A percentile compares a stretch with the other conserved stretches of the same genome.
Conservation (phyloP, 345 rosid species). For the Fremontodendron californicum region DNA sequence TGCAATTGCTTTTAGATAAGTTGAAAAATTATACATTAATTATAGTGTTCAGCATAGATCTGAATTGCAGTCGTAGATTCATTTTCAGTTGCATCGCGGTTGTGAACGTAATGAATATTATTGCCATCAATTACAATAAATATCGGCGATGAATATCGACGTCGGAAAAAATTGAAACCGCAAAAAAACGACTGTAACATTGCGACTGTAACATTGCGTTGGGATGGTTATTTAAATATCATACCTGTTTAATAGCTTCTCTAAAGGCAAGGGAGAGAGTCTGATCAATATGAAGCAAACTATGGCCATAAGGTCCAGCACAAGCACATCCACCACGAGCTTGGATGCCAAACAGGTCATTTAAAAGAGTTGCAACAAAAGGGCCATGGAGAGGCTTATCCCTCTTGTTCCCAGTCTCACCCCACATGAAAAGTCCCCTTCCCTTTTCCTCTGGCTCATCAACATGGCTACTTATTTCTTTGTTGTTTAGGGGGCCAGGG, state of each 20-base stretch:
- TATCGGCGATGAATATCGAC: no score
- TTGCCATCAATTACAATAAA: not conserved
- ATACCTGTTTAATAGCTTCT: conserved; percentile 39
- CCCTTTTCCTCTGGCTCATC: not conserved
- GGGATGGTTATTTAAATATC: no score
- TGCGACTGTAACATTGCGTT: no score
- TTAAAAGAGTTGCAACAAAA: conserved; percentile 48
- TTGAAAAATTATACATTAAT: no score
- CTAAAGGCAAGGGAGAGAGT: conserved; percentile 29
- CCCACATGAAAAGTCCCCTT: conserved; percentile 19
- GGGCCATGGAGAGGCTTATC: conserved; percentile 59
- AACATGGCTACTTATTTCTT: not conserved
- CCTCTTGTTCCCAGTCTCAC: conserved; percentile 35
- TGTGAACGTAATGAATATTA: no score
- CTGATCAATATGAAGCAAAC: conserved; percentile 32
- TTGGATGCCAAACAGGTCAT: conserved; percentile 64
- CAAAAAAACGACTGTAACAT: no score
- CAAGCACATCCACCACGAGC: conserved; percentile 66
- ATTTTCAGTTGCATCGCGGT: no score
- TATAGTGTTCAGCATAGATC: no score
- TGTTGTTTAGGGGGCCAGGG: not conserved
- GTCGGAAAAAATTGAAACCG: no score
- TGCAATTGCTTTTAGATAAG: no score
- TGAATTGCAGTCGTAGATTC: no score
- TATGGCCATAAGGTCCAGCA: conserved; percentile 68